These are phyloP conservation scores for Penicillium longicatenatum DNA, from an alignment of 495 filamentous ascomycete species.

Conservation along the genomic window DNA sequence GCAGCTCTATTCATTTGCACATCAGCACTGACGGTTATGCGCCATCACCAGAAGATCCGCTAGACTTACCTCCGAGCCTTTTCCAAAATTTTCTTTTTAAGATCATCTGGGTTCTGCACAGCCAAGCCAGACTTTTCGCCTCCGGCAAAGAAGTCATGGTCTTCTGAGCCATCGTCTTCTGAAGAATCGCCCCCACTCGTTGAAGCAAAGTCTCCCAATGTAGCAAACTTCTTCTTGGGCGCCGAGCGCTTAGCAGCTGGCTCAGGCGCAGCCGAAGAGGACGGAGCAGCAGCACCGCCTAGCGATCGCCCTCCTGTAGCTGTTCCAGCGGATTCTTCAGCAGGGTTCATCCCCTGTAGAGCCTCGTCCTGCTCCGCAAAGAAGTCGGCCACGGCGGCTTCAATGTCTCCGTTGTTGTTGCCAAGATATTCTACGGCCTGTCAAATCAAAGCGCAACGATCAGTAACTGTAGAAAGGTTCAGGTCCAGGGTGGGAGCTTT, in stretches of 20 bases:
- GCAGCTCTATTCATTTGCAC: slow-evolving; percentile 45
- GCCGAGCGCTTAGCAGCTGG: slow-evolving; percentile 33
- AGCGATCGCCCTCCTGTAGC: slow-evolving; percentile 34
- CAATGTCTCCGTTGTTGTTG: slow-evolving; percentile 69
- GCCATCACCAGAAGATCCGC: background rate
- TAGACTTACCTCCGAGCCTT: slow-evolving; percentile 71
- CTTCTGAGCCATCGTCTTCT: slow-evolving; percentile 61
- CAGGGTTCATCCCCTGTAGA: slow-evolving; percentile 37
- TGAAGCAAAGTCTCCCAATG: slow-evolving; percentile 51
- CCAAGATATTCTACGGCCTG: slow-evolving; percentile 73
- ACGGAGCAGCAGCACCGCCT: slow-evolving; percentile 31
- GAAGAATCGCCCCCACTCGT: slow-evolving; percentile 59
- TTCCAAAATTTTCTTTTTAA: slow-evolving; percentile 76
- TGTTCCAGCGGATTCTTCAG: slow-evolving; percentile 21
- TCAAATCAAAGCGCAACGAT: background rate
- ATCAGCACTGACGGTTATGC: slow-evolving; percentile 7
- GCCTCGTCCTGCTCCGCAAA: slow-evolving; percentile 69
- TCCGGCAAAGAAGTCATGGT: slow-evolving; percentile 87
- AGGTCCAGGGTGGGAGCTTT: background rate
- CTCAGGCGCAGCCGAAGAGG: slow-evolving; percentile 35
- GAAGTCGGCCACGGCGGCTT: slow-evolving; percentile 66
- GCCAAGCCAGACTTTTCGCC: slow-evolving; percentile 96
- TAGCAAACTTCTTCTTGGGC: slow-evolving; percentile 57
- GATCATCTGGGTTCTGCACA: slow-evolving; percentile 83
- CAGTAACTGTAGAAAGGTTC: background rate